Conservation (phyloP, 2,329 filamentous ascomycete genomes). For the Aspergillus fumigatiaffinis region DNA sequence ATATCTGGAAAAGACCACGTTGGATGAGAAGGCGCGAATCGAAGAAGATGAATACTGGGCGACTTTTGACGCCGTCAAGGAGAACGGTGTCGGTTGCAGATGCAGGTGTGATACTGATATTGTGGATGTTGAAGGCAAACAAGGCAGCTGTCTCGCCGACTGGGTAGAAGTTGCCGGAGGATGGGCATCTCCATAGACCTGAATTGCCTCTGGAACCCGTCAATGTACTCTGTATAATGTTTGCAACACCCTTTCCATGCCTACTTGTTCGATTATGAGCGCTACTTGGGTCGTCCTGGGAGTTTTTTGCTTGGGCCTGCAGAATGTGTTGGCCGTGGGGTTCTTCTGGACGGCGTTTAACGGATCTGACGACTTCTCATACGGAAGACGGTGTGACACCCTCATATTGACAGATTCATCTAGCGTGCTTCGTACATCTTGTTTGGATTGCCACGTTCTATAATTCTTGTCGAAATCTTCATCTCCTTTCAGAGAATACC, state of each 20-base stretch:
- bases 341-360: slow-evolving; percentile 36
- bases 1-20: slow-evolving; percentile 75
- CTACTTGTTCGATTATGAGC: slow-evolving; percentile 30
- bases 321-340: slow-evolving; percentile 29
- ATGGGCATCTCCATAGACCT: slow-evolving; percentile 63
- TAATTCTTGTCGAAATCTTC: slow-evolving; percentile 3
- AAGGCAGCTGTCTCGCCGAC: slow-evolving; percentile 88
- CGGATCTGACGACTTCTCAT: slow-evolving; percentile 34
- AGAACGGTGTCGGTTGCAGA: slow-evolving; percentile 94
- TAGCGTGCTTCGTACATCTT: slow-evolving; percentile 34
- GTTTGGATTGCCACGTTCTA: slow-evolving; percentile 25
- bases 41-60: slow-evolving; percentile 98
- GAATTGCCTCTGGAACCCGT: slow-evolving; percentile 6
- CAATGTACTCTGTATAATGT: slow-evolving; percentile 29
- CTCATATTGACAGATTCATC: slow-evolving; percentile 35
- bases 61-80: slow-evolving; percentile 76
- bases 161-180: slow-evolving; percentile 98
- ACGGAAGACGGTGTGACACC: slow-evolving; percentile 32
- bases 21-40: slow-evolving; percentile 74
- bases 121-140: slow-evolving; percentile 94
- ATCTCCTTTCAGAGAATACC: neutral
- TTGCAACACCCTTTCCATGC: slow-evolving; percentile 25
- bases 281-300: slow-evolving; percentile 30
- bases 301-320: slow-evolving; percentile 31
- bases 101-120: slow-evolving; percentile 97